These are phyloP conservation scores for Entonaema liquescens DNA, from an alignment of 495 filamentous ascomycete species.

Conservation along the genomic window DNA sequence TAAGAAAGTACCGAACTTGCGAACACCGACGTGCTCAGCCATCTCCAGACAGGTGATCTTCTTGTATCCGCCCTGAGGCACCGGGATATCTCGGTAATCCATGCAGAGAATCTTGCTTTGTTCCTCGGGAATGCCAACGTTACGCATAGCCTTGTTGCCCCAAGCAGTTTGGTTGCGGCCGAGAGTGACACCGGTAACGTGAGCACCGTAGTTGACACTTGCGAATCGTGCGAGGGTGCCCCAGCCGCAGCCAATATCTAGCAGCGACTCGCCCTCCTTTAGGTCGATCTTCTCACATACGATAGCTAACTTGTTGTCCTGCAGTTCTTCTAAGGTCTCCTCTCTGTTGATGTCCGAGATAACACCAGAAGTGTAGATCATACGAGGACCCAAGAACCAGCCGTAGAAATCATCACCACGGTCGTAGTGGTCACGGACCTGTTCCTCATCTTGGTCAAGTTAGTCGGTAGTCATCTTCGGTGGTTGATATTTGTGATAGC, in stretches of 20 bases:
- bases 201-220: conserved; percentile 78
- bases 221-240: conserved; percentile 85
- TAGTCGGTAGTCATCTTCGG: conserved; percentile 15
- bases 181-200: conserved; percentile 81
- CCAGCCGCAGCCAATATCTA: conserved; percentile 91
- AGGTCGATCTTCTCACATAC: conserved; percentile 88
- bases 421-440: conserved; percentile 88
- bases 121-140: conserved; percentile 70
- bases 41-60: conserved; percentile 92
- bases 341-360: conserved; percentile 78
- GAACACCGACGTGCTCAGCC: conserved; percentile 89
- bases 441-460: conserved; percentile 73
- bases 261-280: conserved; percentile 72
- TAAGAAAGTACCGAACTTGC: conserved; percentile 73
- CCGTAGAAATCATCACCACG: conserved; percentile 88
- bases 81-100: conserved; percentile 85
- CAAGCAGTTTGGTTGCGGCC: conserved; percentile 86
- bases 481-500: conserved; percentile 5
- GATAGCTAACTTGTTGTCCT: conserved; percentile 87
- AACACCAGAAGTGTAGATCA: conserved; percentile 89
- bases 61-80: conserved; percentile 72
- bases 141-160: conserved; percentile 78
- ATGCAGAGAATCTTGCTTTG: conserved; percentile 82
- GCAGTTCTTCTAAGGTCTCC: conserved; percentile 83
- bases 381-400: conserved; percentile 89